Evolutionary conservation across 75 land plant species (phyloP).

Genomic region (Sequoia sempervirens): DNA sequence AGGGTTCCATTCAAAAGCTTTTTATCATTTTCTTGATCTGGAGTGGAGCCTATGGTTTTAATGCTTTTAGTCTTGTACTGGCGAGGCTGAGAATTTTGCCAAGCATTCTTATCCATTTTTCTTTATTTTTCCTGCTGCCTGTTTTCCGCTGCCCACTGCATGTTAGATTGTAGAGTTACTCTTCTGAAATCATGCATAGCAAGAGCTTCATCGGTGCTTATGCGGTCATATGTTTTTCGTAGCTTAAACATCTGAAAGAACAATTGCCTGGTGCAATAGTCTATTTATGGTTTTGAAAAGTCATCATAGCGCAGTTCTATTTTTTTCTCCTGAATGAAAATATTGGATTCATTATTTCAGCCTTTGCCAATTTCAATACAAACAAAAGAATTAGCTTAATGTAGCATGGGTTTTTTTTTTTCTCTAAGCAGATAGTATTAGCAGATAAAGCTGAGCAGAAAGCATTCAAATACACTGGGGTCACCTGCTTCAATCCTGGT

Average conservation of each 20-base stretch:
- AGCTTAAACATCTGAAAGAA: not conserved
- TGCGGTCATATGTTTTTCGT: not conserved
- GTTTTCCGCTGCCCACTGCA: not conserved
- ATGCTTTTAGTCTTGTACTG: conserved; percentile 5
- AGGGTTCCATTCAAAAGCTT: not conserved
- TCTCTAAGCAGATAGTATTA: conserved; percentile 64
- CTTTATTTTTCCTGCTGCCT: not conserved
- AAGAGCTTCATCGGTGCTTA: not conserved
- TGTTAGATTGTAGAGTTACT: not conserved
- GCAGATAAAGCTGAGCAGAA: conserved; percentile 88
- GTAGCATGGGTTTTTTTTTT: not conserved
- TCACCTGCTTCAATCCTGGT: conserved; percentile 96
- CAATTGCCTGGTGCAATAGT: not conserved
- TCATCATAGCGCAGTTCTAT: not conserved
- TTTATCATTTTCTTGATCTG: not conserved
- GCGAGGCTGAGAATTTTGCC: not conserved
- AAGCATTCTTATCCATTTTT: not conserved
- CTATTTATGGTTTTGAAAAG: not conserved
- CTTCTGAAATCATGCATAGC: not conserved
- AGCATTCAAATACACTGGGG: conserved; percentile 80
- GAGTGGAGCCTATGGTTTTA: not conserved
- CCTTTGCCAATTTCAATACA: not conserved
- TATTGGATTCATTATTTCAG: conserved; percentile 1
- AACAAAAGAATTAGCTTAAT: not conserved
- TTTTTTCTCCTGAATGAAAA: not conserved